Percentiles rank a stretch among this genome's conserved stretches.
Conservation (phyloP, 148 eudicot species). For the Cornus suecica region DNA sequence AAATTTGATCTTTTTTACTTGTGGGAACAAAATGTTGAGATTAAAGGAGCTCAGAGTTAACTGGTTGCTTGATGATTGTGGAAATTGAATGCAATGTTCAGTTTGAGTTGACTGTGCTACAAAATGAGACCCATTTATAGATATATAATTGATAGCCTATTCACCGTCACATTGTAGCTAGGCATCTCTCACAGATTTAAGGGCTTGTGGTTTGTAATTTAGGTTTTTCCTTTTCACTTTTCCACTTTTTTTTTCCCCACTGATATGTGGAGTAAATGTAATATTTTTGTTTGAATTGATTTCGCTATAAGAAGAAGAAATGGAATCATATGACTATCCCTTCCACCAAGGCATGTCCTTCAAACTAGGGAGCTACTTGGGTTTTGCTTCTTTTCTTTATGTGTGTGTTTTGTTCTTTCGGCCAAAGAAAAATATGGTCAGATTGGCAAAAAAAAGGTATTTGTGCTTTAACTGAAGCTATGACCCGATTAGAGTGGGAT, state of each 20-base stretch:
- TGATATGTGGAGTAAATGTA: background rate
- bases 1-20: background rate
- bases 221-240: background rate
- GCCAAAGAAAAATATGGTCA: no score
- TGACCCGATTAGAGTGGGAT: no score
- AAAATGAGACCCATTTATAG: background rate
- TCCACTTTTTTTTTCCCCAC: background rate
- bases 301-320: background rate
- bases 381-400: background rate
- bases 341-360: background rate
- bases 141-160: background rate
- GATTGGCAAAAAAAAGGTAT: no score
- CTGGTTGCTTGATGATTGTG: background rate
- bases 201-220: background rate
- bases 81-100: background rate
- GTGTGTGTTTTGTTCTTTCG: background rate
- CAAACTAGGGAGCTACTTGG: background rate
- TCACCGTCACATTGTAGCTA: background rate
- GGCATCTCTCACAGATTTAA: background rate
- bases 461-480: no score
- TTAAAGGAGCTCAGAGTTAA: background rate
- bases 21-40: background rate
- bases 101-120: background rate
- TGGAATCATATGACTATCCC: background rate
- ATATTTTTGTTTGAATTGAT: background rate